Conservation (phyloP, 441 rosid species). For the Adansonia grandidieri region DNA sequence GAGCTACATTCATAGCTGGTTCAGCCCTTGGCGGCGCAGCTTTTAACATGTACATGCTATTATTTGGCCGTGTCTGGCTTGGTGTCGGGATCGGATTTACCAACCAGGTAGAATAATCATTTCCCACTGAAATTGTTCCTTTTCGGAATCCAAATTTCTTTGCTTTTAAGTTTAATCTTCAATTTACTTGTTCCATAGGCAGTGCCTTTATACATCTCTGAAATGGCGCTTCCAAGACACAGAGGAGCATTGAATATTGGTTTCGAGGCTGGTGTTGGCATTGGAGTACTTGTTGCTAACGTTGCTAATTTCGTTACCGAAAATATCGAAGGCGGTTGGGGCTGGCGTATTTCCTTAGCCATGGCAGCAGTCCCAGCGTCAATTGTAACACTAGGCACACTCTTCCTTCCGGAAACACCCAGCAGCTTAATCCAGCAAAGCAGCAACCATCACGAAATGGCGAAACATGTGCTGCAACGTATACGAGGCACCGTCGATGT, state of each 20-base stretch:
- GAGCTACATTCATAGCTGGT: too few relatives aligned
- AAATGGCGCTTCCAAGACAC: constrained; percentile 60
- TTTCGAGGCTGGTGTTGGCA: constrained; percentile 55
- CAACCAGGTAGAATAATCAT: neutral
- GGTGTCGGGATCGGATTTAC: too few relatives aligned
- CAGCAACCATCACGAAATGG: constrained; percentile 29
- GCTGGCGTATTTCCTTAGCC: constrained; percentile 66
- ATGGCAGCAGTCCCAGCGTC: constrained; percentile 60
- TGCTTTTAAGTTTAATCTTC: too few relatives aligned
- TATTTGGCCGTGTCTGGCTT: too few relatives aligned
- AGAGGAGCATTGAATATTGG: constrained; percentile 64
- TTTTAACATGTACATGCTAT: too few relatives aligned
- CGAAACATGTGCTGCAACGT: constrained; percentile 32
- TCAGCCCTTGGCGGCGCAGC: too few relatives aligned
- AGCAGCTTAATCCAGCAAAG: constrained; percentile 44
- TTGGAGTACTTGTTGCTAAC: constrained; percentile 52
- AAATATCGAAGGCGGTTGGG: constrained; percentile 49
- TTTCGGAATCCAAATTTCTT: too few relatives aligned
- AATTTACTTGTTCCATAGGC: constrained; percentile 38
- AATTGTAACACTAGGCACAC: constrained; percentile 47
- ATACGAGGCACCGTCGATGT: constrained; percentile 56
- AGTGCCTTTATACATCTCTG: constrained; percentile 61
- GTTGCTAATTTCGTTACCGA: constrained; percentile 9
- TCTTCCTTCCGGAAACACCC: constrained; percentile 61
- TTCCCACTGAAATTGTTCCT: too few relatives aligned